Evolutionary conservation across 805 yeast species (phyloP).

Genomic region (Cyberlindnera veronae): DNA sequence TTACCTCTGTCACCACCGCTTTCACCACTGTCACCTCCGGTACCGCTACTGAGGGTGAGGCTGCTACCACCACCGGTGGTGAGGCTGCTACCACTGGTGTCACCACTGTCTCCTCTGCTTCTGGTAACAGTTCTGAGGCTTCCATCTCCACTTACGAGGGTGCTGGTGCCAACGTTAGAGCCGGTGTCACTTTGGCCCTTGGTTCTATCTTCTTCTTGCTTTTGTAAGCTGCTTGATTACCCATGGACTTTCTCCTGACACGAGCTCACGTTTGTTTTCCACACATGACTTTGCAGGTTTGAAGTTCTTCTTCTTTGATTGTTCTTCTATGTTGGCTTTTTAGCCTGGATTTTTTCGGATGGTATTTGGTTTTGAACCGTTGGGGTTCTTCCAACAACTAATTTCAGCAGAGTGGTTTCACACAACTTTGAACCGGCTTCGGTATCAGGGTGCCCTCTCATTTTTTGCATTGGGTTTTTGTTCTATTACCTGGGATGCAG

Average conservation of each 20-base stretch:
- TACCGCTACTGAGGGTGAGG: not conserved
- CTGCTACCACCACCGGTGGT: constrained; percentile 9
- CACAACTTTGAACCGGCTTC: not conserved
- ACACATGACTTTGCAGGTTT: not conserved
- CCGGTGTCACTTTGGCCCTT: constrained; percentile 26
- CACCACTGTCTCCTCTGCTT: constrained; percentile 5
- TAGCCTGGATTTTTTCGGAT: not conserved
- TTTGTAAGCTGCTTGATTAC: constrained; percentile 18
- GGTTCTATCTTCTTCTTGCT: constrained; percentile 30
- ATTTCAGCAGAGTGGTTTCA: not conserved
- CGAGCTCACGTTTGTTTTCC: constrained; percentile 7
- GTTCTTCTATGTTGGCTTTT: not conserved
- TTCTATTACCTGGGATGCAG: constrained; percentile 2
- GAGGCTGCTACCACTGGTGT: constrained; percentile 7
- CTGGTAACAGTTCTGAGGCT: constrained; percentile 3
- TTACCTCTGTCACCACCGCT: constrained; percentile 3
- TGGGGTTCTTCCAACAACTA: not conserved
- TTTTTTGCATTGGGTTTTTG: constrained; percentile 5
- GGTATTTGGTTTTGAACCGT: not conserved
- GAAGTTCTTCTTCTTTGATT: not conserved
- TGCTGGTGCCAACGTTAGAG: constrained; percentile 25
- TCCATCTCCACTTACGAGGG: constrained; percentile 13
- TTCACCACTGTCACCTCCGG: constrained; percentile 8
- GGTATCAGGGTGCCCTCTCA: not conserved
- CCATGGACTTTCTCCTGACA: constrained; percentile 3